Evolutionary conservation across 2,329 filamentous ascomycete genomes (phyloP), one percentile per base, ranked within the genome.

Genomic region (Curvularia eragrostidis): DNA sequence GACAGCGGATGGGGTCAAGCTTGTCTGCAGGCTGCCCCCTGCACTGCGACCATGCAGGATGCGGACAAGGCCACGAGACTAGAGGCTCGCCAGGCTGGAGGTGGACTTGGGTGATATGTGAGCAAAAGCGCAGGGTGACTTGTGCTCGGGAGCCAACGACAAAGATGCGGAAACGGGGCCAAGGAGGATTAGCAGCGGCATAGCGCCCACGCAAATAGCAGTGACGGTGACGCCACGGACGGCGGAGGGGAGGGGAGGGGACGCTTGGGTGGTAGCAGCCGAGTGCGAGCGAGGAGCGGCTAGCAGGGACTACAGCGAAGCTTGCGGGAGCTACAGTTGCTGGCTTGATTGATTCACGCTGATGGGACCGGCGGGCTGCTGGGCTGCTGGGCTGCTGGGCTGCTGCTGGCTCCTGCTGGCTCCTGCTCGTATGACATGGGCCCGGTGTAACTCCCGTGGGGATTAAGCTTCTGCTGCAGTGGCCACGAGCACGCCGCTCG

Each of bases 401-500:
- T n/a, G n/a, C n/a, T n/a, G n/a, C n/a, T n/a, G n/a, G n/a, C n/a
- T n/a, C n/a, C n/a, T n/a, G n/a, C 61, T 70, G 67, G 70, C 66
- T 68, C 67, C 62, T 66, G 68, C 69, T 75, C 72, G 73, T 75
- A 73, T 76, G 72, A 73, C 72, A 76, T 75, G 71, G 74, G 72
- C 73, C 71, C 71, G 61, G 71, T 73, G 71, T 72, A 72, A 75
- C 74, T 75, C 67, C 68, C 68, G 68, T 73, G 69, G 68, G 65
- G 65, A 71, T 67, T 62, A 66, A 70, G 66, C 67, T 52, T 70
- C 64, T 66, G 62, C 66, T 67, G 65, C 21, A 46, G 43, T 19
- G 68, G 64, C 62, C 67, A 48, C 66, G 69, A 65, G n/a, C n/a
- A 67, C 64, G 58, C 63, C 60, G 7, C 12, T 65, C 65, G 57